Evolutionary conservation across 306 rosid genomes (phyloP), one percentile per base, ranked within the genome.

Genomic region (Parietaria judaica): DNA sequence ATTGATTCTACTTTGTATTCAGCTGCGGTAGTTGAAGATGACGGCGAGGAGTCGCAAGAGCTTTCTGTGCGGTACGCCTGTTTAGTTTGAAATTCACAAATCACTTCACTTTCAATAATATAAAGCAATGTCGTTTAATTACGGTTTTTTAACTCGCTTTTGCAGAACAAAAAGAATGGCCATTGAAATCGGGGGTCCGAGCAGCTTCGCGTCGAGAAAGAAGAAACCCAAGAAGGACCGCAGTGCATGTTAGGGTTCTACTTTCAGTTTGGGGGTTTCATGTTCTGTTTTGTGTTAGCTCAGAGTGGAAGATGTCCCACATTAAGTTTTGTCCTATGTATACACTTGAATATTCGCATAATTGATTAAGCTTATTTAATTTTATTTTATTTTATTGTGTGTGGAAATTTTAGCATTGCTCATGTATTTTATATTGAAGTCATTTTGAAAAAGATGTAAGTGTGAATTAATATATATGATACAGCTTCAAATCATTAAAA

Each of bases 201-300:
- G 96, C 79, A 86, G 90, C 79, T 84, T 77, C 80, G 96, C 95
- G 41, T 79, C 96, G 15, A 86, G 95, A 73, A 88, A 92, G 85
- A 91, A 91, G 84, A 92, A 88, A 79, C 77, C 74, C 60, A 92
- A 86, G 82, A 82, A 76, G 69, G 70, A 58, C 62, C 7, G 3
- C 6, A 58, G 52, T 0, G 41, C 43, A 51, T 58, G 58, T 41
- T 41, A 41, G 45, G 9, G 6, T 41, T 5, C 7, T 41, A 41
- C 7, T 41, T 41, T 41, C 45, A 41, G 45, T 41, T 41, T 41
- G 45, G 45, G 9, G 3, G 6, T 41, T 41, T 41, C 45, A 5
- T 41, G 45, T 41, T 41, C 45, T 8, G 45, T 41, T 41, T 5
- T 8, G 1, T 8, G 45, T 1, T 8, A 41, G 9, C 45, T 41